A percentile compares a stretch with the other conserved stretches of the same genome.
Evolutionary conservation across 805 yeast genomes (phyloP).

Genomic region (Metschnikowia colocasiae): DNA sequence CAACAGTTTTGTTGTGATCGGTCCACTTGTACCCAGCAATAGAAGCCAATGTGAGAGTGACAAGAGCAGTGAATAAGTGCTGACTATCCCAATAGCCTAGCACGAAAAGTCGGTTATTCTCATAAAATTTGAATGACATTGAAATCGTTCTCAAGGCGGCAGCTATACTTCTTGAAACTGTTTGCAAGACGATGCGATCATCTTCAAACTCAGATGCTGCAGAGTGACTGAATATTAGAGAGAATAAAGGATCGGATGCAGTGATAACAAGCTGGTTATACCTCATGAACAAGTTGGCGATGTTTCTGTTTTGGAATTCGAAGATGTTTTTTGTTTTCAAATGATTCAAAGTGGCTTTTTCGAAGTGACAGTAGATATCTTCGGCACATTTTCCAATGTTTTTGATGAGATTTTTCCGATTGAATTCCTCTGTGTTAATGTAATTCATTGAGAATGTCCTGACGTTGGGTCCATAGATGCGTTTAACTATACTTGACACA

Average conservation of each 20-base stretch:
- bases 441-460: slow-evolving; percentile 38
- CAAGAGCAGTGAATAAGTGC: slow-evolving; percentile 33
- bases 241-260: slow-evolving; percentile 33
- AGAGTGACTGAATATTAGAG: slow-evolving; percentile 27
- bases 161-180: slow-evolving; percentile 27
- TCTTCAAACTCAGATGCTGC: slow-evolving; percentile 23
- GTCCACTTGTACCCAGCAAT: slow-evolving; percentile 10
- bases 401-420: slow-evolving; percentile 31
- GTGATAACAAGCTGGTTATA: slow-evolving; percentile 33
- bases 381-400: slow-evolving; percentile 27
- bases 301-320: slow-evolving; percentile 22
- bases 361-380: slow-evolving; percentile 32
- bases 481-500: slow-evolving; percentile 32
- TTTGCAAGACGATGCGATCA: slow-evolving; percentile 22
- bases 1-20: slow-evolving; percentile 17
- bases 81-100: slow-evolving; percentile 41
- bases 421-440: slow-evolving; percentile 39
- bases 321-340: slow-evolving; percentile 22
- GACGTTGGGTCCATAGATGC: slow-evolving; percentile 39
- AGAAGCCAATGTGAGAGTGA: slow-evolving; percentile 27
- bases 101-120: slow-evolving; percentile 26
- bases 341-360: slow-evolving; percentile 25
- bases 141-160: slow-evolving; percentile 31
- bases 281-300: slow-evolving; percentile 34
- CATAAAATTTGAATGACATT: slow-evolving; percentile 27